These are phyloP conservation scores for Simplicillium aogashimaense DNA, from an alignment of 2,329 filamentous ascomycete genomes.

Conservation along the genomic window DNA sequence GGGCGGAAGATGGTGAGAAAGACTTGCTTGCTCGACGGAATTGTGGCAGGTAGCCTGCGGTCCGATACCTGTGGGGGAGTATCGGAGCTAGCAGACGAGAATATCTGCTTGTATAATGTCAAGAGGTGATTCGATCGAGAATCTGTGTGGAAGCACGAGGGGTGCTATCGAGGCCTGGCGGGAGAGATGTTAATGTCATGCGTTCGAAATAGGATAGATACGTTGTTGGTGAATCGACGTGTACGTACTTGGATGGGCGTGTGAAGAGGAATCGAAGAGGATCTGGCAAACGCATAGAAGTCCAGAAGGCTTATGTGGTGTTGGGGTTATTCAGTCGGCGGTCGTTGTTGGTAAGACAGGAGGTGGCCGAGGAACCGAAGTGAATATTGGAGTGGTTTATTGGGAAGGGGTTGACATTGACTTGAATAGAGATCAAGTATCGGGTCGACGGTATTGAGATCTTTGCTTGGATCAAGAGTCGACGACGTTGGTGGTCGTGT, in stretches of 20 bases:
- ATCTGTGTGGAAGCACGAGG: conserved; percentile 13
- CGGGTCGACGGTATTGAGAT: too few species aligned
- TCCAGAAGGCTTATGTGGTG: conserved; percentile 17
- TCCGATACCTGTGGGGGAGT: conserved; percentile 75
- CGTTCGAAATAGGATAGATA: neutral
- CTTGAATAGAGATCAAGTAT: too few species aligned
- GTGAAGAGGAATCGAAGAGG: conserved; percentile 85
- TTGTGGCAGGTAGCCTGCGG: conserved; percentile 64
- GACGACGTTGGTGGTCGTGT: too few species aligned
- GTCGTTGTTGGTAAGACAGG: conserved; percentile 13
- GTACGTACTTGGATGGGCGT: conserved; percentile 75
- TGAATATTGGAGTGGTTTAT: too few species aligned
- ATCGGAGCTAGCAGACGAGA: conserved; percentile 68
- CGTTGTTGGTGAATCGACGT: conserved; percentile 5
- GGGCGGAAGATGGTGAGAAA: conserved; percentile 76
- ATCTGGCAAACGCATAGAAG: conserved; percentile 86
- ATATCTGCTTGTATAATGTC: conserved; percentile 8
- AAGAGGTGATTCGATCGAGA: neutral
- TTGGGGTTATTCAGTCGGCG: conserved; percentile 5
- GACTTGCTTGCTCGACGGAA: conserved; percentile 77
- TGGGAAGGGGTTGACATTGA: too few species aligned
- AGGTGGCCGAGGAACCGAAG: conserved; percentile 10
- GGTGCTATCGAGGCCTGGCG: conserved; percentile 52
- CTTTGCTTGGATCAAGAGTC: too few species aligned
- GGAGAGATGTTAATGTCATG: conserved; percentile 4